Evolutionary conservation across 768 basidiomycete genomes (phyloP).

Genomic region (Candolleomyces aberdarensis): DNA sequence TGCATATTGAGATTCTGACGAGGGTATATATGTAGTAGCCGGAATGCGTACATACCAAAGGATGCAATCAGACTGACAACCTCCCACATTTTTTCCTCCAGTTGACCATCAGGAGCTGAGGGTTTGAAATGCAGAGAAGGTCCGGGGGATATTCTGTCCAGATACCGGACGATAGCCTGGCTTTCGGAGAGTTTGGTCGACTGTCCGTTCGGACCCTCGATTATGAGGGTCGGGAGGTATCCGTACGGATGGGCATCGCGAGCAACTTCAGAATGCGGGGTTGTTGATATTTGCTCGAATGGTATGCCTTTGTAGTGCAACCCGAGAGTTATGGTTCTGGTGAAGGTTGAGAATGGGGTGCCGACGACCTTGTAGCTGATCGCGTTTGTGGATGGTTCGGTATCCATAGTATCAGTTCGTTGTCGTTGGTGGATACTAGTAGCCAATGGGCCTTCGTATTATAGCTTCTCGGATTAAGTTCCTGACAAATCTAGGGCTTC

Average conservation of each 20-base stretch:
- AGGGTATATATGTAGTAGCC: too few relatives aligned
- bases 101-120: constrained; percentile 10
- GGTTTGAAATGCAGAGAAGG: constrained; percentile 21
- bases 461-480: too few relatives aligned
- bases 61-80: constrained; percentile 27
- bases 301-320: constrained; percentile 26
- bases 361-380: constrained; percentile 23
- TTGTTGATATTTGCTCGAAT: constrained; percentile 20
- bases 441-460: too few relatives aligned
- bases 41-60: constrained; percentile 19
- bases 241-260: constrained; percentile 27
- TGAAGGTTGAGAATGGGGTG: constrained; percentile 33
- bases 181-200: constrained; percentile 26
- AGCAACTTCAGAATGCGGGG: constrained; percentile 20
- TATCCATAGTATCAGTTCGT: too few relatives aligned
- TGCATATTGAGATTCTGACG: background rate
- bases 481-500: too few relatives aligned
- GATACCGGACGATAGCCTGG: constrained; percentile 29
- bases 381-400: too few relatives aligned
- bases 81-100: constrained; percentile 34
- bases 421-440: too few relatives aligned
- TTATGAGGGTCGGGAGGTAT: constrained; percentile 29
- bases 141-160: constrained; percentile 26
- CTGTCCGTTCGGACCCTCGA: constrained; percentile 13
- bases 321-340: constrained; percentile 28